Evolutionary conservation across 805 yeast genomes (phyloP).

Genomic region (Wickerhamia fluorescens): DNA sequence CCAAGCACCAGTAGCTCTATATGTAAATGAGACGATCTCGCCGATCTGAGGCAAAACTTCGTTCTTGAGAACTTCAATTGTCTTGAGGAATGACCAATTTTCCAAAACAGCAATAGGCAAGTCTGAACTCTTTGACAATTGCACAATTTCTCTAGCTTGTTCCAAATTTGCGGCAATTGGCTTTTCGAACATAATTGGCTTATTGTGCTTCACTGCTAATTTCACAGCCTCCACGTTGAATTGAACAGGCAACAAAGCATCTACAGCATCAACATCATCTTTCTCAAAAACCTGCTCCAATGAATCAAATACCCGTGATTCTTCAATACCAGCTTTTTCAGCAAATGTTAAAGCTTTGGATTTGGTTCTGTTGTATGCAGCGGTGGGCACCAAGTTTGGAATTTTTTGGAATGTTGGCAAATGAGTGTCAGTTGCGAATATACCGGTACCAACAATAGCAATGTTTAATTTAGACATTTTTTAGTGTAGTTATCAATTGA

Average conservation of each 20-base stretch:
- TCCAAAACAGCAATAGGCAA: constrained; percentile 75
- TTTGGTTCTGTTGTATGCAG: constrained; percentile 78
- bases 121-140: constrained; percentile 51
- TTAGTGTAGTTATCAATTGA: not conserved
- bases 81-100: constrained; percentile 73
- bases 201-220: constrained; percentile 63
- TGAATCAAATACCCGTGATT: constrained; percentile 47
- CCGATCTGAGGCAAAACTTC: constrained; percentile 68
- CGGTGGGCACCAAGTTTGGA: constrained; percentile 49
- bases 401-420: constrained; percentile 60
- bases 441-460: constrained; percentile 76
- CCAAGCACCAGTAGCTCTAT: constrained; percentile 70
- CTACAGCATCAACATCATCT: constrained; percentile 66
- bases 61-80: constrained; percentile 44
- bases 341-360: constrained; percentile 82
- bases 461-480: constrained; percentile 36
- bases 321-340: constrained; percentile 44
- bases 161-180: constrained; percentile 83
- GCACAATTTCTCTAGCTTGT: constrained; percentile 77
- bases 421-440: constrained; percentile 81
- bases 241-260: constrained; percentile 87
- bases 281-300: constrained; percentile 63
- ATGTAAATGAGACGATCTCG: constrained; percentile 59
- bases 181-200: constrained; percentile 80
- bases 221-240: constrained; percentile 62